Evolutionary conservation across 2,329 filamentous ascomycete species (phyloP).

Genomic region (Phialophora expanda): DNA sequence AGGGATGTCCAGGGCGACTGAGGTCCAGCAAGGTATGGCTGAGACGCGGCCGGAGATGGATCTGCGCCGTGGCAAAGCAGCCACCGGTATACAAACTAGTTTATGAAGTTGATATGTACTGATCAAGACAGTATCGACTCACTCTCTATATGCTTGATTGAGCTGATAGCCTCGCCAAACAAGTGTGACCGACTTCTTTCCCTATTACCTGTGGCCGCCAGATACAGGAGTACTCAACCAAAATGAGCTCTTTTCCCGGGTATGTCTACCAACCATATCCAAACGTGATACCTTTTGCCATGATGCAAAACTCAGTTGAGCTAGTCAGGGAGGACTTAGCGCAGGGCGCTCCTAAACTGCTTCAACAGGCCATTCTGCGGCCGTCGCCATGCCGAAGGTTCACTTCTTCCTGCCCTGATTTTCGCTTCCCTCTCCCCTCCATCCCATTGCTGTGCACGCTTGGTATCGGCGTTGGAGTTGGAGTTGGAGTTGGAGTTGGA

Average conservation of each 20-base stretch:
- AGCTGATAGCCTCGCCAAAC: background rate
- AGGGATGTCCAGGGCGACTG: background rate
- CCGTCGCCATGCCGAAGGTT: slow-evolving; percentile 17
- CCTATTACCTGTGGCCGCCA: background rate
- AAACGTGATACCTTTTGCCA: no score
- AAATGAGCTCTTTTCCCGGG: background rate
- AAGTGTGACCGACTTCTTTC: background rate
- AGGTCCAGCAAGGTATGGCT: background rate
- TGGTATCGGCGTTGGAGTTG: background rate
- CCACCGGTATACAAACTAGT: background rate
- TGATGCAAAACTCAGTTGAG: background rate
- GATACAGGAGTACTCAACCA: background rate
- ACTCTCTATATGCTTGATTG: background rate
- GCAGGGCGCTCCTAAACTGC: slow-evolving; percentile 28
- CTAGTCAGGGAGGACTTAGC: slow-evolving; percentile 5
- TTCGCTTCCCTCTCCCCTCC: background rate
- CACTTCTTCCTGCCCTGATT: background rate
- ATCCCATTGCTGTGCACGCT: background rate
- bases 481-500: no score
- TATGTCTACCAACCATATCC: background rate
- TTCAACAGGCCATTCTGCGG: slow-evolving; percentile 26
- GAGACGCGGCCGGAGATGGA: background rate
- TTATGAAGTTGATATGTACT: background rate
- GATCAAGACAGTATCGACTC: slow-evolving; percentile 5
- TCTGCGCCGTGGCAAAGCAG: background rate